Percentiles rank a stretch among this genome's conserved stretches.
These are phyloP conservation scores for Dothiorella sarmentorum DNA, from an alignment of 2,329 filamentous ascomycete species.

Conservation along the genomic window DNA sequence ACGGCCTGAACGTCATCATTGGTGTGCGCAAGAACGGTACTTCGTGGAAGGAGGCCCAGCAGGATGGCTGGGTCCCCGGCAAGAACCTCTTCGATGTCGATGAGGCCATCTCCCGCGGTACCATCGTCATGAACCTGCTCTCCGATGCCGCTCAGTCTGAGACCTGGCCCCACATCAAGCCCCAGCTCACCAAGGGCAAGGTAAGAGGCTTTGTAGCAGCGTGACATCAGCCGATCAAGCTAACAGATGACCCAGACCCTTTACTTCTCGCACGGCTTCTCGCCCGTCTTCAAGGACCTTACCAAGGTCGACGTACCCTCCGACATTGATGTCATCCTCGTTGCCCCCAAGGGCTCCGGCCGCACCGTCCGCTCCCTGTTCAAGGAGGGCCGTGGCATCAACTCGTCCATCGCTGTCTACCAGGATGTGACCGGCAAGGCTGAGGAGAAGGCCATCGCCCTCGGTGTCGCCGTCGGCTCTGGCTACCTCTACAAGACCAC, in stretches of 20 bases:
- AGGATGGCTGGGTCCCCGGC: conserved; percentile 97
- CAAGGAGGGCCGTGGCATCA: conserved; percentile 99
- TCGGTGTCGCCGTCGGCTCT: conserved; percentile 94
- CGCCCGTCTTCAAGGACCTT: conserved; percentile 98
- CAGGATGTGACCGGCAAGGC: conserved; percentile 98
- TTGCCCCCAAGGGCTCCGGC: conserved; percentile 97
- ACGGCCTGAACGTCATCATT: conserved; percentile 97
- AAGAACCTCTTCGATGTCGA: conserved; percentile 99
- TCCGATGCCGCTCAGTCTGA: conserved; percentile 96
- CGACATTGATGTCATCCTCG: conserved; percentile 98
- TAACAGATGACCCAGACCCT: conserved; percentile 64
- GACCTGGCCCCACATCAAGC: conserved; percentile 98
- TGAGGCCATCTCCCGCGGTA: conserved; percentile 89
- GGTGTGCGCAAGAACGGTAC: conserved; percentile 97
- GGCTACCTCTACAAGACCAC: conserved; percentile 99
- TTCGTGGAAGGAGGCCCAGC: conserved; percentile 95
- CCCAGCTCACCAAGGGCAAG: conserved; percentile 98
- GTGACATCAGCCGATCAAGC: conserved; percentile 2
- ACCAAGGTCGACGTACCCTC: conserved; percentile 97
- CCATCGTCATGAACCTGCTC: conserved; percentile 99
- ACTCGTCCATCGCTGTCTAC: conserved; percentile 97
- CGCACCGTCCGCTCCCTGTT: conserved; percentile 98
- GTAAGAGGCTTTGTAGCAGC: conserved; percentile 47
- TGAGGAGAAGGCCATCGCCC: conserved; percentile 94
- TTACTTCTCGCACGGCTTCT: conserved; percentile 99